Percentiles rank a stretch among this genome's conserved stretches.
Evolutionary conservation across 1,139 yeast genomes (phyloP).

Genomic region (Arxiozyma slooffiae): DNA sequence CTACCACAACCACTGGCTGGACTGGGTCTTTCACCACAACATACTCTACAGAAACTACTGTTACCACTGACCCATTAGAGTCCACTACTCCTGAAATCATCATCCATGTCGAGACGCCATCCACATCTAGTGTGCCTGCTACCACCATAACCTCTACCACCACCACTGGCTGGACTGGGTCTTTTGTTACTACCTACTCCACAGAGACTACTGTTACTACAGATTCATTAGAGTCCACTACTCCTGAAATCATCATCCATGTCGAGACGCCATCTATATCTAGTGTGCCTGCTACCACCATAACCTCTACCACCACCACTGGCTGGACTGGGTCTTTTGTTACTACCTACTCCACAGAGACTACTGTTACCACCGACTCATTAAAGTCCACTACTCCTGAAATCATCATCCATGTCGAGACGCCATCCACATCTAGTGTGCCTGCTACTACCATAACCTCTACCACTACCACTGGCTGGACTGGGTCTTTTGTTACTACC

Average conservation of each 20-base stretch:
- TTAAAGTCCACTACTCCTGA: slow-evolving; percentile 11
- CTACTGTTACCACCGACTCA: slow-evolving; percentile 8
- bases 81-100: background rate
- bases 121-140: slow-evolving; percentile 2
- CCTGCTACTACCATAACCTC: background rate
- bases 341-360: slow-evolving; percentile 13
- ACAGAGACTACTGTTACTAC: slow-evolving; percentile 8
- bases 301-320: slow-evolving; percentile 11
- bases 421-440: slow-evolving; percentile 7
- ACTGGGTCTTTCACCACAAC: background rate
- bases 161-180: slow-evolving; percentile 10
- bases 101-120: background rate
- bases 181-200: slow-evolving; percentile 14
- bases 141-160: slow-evolving; percentile 9
- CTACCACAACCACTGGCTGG: background rate
- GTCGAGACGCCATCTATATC: slow-evolving; percentile 11
- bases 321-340: slow-evolving; percentile 12
- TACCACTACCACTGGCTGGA: slow-evolving; percentile 13
- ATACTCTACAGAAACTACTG: background rate
- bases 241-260: slow-evolving; percentile 11
- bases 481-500: too few relatives aligned
- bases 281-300: background rate
- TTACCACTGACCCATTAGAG: background rate
- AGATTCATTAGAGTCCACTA: slow-evolving; percentile 8
- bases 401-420: slow-evolving; percentile 11